phyloP scores from a whole-genome alignment of 2,329 filamentous ascomycete species.

The Aspergillus floridensis region DNA sequence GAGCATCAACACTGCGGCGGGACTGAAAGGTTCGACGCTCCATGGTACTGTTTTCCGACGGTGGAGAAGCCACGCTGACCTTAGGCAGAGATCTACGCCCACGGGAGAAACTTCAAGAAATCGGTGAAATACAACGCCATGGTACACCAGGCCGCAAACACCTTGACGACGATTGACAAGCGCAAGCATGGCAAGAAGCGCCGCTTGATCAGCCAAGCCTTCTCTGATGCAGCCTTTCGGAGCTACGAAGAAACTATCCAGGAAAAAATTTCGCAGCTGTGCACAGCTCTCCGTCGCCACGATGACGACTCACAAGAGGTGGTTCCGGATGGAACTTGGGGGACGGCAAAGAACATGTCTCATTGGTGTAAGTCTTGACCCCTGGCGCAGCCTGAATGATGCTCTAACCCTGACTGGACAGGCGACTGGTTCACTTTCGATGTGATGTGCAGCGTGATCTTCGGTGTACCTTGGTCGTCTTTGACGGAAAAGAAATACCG shows the following conservation, averaged over 20 bases:
- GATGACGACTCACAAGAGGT: background rate
- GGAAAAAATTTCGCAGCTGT: conserved; percentile 13
- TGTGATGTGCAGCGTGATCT: conserved; percentile 46
- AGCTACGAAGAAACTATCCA: conserved; percentile 16
- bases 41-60: background rate
- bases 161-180: conserved; percentile 20
- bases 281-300: background rate
- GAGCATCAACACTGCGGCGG: conserved; percentile 19
- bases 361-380: conserved; percentile 34
- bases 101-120: conserved; percentile 49
- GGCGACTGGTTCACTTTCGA: conserved; percentile 47
- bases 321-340: conserved; percentile 12
- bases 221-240: conserved; percentile 24
- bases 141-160: conserved; percentile 32
- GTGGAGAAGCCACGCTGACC: background rate
- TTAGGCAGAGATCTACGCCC: conserved; percentile 44
- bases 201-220: conserved; percentile 18
- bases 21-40: conserved; percentile 17
- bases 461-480: conserved; percentile 13
- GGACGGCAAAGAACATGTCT: conserved; percentile 41
- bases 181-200: conserved; percentile 18
- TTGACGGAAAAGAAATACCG: conserved; percentile 12
- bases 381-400: background rate
- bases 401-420: background rate
- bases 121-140: conserved; percentile 50